These are phyloP conservation scores for Gonium pectorale DNA, from an alignment of 139 green algal genomes.

Conservation along the genomic window DNA sequence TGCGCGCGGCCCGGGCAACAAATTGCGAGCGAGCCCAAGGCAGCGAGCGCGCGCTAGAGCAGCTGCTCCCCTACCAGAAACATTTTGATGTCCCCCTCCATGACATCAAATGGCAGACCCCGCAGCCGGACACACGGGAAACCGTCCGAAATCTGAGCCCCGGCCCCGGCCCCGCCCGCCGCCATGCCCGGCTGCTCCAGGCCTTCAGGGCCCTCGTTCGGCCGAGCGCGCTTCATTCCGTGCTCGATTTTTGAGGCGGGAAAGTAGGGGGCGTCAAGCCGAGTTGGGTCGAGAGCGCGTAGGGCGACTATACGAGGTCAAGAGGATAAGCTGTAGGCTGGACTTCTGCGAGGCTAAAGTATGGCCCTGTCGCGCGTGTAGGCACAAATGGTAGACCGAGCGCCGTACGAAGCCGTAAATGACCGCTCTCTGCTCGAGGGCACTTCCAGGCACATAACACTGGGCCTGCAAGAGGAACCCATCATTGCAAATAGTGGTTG, in stretches of 20 bases:
- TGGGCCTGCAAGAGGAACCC: too few species aligned
- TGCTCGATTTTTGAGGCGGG: background rate
- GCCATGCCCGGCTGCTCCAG: conserved; percentile 38
- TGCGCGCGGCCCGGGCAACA: background rate
- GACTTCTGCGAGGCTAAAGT: too few species aligned
- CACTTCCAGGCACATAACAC: too few species aligned
- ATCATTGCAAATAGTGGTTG: too few species aligned
- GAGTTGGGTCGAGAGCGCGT: too few species aligned
- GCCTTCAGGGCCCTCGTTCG: conserved; percentile 26
- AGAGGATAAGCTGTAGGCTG: too few species aligned
- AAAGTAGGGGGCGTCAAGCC: background rate
- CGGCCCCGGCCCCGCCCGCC: conserved; percentile 15
- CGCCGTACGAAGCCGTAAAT: too few species aligned
- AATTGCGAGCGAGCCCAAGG: background rate
- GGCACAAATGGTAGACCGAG: too few species aligned
- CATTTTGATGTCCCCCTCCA: conserved; percentile 79
- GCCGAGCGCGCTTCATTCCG: conserved; percentile 27
- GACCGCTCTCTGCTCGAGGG: too few species aligned
- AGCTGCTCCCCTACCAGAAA: conserved; percentile 77
- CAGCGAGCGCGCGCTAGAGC: conserved; percentile 9
- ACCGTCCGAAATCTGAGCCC: conserved; percentile 36
- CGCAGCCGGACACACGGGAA: conserved; percentile 80
- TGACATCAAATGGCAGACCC: conserved; percentile 84
- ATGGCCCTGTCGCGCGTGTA: too few species aligned
- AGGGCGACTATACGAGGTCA: too few species aligned